Evolutionary conservation across 139 green algal species (phyloP), one percentile per base, ranked within the genome.

Genomic region (Zygnema cylindricum): DNA sequence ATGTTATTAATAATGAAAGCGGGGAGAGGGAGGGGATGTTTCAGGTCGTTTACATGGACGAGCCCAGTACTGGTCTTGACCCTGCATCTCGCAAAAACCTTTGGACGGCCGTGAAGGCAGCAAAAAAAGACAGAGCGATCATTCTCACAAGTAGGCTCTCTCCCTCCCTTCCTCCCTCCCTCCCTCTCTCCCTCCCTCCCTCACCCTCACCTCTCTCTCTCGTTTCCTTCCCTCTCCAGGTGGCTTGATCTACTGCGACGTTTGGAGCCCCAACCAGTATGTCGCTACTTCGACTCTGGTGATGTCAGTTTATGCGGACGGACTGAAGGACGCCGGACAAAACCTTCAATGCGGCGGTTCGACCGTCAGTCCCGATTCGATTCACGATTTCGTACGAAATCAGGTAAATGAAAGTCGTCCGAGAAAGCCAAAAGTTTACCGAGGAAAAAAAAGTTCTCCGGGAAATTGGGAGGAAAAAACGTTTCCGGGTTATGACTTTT

Each of bases 51-150:
- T 97, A 96, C 91, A 91, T 99, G 87, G 96, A 98, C 88, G 97
- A 98, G 92, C 97, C 96, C 2, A 95, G 92, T 69, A 98, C 96
- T 30, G 95, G 94, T 1, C 87, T 98, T 71, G 96, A 98, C 86
- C 95, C 95, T 42, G 94, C 93, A 2, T 95, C 91, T 2, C 91
- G 96, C 2, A 95, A 96, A 43, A 92, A 93, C 87, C 91, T 99
- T 90, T 94, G 92, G 92, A 63, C 88, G 0, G 89, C 91, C 22
- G 69, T 94, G 23, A 91, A 85, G 88, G 69, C 82, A 25, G 86
- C 88, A 82, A 98, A 98, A 93, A 32, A 88, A 16, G 92, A 92
- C 2, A 90, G 94, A 7, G 93, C 93, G 32, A 94, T 98, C n/a
- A 94, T 98, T 63, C 93, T 98, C 38, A 98, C 96, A 77, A 98